Conservation (phyloP, 768 basidiomycete genomes). For the Lactarius trivialis region DNA sequence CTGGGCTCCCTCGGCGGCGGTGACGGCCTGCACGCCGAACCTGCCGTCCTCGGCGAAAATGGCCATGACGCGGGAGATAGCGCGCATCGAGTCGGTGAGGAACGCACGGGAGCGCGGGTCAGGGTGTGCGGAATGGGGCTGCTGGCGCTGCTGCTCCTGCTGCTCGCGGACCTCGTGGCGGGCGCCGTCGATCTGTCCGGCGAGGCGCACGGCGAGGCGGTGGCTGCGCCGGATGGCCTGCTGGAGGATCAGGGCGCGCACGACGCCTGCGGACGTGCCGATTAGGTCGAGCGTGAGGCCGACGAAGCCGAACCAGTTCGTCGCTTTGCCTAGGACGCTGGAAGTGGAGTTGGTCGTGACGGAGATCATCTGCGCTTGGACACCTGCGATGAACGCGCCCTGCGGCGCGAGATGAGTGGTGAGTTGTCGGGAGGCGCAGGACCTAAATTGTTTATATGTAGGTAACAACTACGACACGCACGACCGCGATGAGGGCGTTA, state of each 20-base stretch:
- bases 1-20: neutral
- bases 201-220: constrained; percentile 4
- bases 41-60: constrained; percentile 7
- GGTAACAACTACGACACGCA: neutral
- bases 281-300: constrained; percentile 23
- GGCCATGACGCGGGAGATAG: constrained; percentile 1
- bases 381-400: constrained; percentile 23
- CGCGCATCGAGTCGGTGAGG: neutral
- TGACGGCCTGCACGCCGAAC: constrained; percentile 5
- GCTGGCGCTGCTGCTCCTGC: neutral
- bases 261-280: constrained; percentile 17
- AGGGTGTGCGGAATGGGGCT: neutral
- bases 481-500: constrained; percentile 16
- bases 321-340: neutral
- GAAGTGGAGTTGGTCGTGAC: neutral
- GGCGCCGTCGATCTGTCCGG: constrained; percentile 13
- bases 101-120: neutral
- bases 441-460: neutral
- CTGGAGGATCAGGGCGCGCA: constrained; percentile 14
- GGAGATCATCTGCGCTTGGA: constrained; percentile 17
- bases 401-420: neutral
- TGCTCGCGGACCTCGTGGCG: constrained; percentile 8
- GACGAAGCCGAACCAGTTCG: constrained; percentile 21
- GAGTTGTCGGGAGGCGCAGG: neutral
- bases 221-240: constrained; percentile 9